phyloP scores from a whole-genome alignment of 2,329 filamentous ascomycete species.

The Trichoderma breve region DNA sequence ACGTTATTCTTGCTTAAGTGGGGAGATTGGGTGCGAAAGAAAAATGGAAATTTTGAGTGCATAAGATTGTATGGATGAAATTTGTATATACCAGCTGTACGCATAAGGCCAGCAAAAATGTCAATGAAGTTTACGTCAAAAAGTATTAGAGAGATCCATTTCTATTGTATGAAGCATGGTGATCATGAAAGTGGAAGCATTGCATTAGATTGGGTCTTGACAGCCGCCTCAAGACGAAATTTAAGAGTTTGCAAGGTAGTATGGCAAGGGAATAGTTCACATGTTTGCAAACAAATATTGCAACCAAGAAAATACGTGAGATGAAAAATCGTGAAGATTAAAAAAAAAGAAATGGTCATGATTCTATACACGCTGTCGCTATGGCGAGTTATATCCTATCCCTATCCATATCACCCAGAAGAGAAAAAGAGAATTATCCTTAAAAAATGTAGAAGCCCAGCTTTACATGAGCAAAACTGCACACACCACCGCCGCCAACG shows the following conservation, averaged over 20 bases:
- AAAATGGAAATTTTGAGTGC: not conserved
- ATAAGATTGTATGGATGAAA: not conserved
- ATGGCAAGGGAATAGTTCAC: not conserved
- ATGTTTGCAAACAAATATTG: not conserved
- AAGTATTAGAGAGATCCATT: not conserved
- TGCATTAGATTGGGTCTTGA: not conserved
- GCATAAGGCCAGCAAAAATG: not conserved
- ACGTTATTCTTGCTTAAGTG: conserved; percentile 33
- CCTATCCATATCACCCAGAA: not conserved
- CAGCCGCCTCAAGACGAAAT: not conserved
- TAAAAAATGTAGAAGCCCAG: not conserved
- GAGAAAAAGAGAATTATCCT: not conserved
- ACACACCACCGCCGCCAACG: conserved; percentile 25
- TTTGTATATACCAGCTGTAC: conserved; percentile 6
- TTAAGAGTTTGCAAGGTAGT: not conserved
- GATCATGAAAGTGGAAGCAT: not conserved
- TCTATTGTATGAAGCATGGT: not conserved
- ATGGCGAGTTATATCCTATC: not conserved
- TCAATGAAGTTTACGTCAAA: not conserved
- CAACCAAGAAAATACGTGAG: not conserved
- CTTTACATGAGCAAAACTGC: conserved; percentile 23
- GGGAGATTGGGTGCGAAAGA: not conserved
- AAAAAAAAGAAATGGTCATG: not conserved
- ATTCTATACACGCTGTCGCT: conserved; percentile 8
- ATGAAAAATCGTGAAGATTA: not conserved